Evolutionary conservation across 225 moss, liverwort and hornwort species (phyloP).

Genomic region (Physcomitrellopsis africana): DNA sequence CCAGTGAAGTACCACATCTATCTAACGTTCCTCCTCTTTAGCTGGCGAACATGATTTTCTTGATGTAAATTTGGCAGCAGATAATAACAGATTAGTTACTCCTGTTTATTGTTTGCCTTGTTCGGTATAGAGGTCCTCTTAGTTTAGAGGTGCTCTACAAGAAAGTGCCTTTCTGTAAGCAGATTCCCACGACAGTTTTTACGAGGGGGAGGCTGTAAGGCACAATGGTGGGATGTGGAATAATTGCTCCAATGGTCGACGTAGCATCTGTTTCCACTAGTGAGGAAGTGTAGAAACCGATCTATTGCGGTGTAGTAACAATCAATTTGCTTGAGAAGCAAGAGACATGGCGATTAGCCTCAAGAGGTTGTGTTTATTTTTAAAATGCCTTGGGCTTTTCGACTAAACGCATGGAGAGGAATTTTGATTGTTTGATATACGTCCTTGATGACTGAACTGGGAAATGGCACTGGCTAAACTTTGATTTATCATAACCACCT

Average conservation of each 20-base stretch:
- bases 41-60: constrained; percentile 14
- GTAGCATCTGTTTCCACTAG: constrained; percentile 1
- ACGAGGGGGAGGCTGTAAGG: constrained; percentile 8
- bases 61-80: constrained; percentile 37
- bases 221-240: constrained; percentile 29
- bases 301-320: constrained; percentile 32
- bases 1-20: constrained; percentile 28
- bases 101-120: constrained; percentile 1
- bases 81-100: constrained; percentile 21
- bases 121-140: constrained; percentile 12
- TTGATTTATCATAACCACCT: too few relatives aligned
- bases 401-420: constrained; percentile 9
- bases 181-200: background rate
- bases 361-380: constrained; percentile 20
- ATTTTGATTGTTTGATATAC: too few relatives aligned
- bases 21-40: constrained; percentile 25
- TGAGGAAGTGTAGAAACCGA: constrained; percentile 28
- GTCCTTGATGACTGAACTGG: too few relatives aligned
- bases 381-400: constrained; percentile 6
- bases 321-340: constrained; percentile 18
- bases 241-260: constrained; percentile 19
- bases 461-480: too few relatives aligned
- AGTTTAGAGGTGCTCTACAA: constrained; percentile 1
- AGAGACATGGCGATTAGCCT: constrained; percentile 15
- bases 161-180: constrained; percentile 25